Base-by-base conservation (phyloP, 2,329 filamentous ascomycete genomes). In the Fusarium goolgardi region DNA sequence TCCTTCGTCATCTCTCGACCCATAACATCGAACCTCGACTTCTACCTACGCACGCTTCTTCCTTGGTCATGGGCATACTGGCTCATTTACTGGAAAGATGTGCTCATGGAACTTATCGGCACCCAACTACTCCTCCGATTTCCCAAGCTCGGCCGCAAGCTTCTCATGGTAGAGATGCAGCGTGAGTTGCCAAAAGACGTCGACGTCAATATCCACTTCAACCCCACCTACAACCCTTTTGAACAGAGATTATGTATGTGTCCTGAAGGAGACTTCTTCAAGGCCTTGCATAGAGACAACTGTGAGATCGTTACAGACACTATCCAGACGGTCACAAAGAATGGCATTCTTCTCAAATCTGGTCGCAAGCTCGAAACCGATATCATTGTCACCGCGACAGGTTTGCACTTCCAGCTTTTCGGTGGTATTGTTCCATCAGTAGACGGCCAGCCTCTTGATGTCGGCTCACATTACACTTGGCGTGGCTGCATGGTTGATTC, bases 221-320 rank as follows among this genome's bases (percentile, higher is more conserved):
- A 84, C 9, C 90, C 90, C 0, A 76, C 75, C 3, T 91, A 92
- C 71, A 83, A 86, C 39, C 89, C 89, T 0, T 90, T 91, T 83
- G 85, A 93, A 55, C 92, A 96, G 76, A 87, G 93, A 0, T 80
- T 96, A 10, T 96, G 93, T 72, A 81, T 93, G 62, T 89, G 78
- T 20, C 84, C 84, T 0, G 81, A 85, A 50, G 85, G 82, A 12
- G 86, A 89, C 70, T 89, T 88, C 71, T 88, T 83, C 77, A 75
- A 81, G 45, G 80, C 83, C 0, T 68, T 88, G 4, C 79, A 80
- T 50, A 75, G 73, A 2, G 77, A 79, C 3, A 85, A 85, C 56
- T 77, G 79, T 3, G 75, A 81, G 32, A 74, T 88, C 4, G 81
- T 84, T 2, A 88, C 86, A 0, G 85, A 83, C 55, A 79, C 75